Percentiles rank a stretch among this genome's conserved stretches.
phyloP scores from a whole-genome alignment of 2,329 filamentous ascomycete species.

The Arthrobotrys entomopaga region DNA sequence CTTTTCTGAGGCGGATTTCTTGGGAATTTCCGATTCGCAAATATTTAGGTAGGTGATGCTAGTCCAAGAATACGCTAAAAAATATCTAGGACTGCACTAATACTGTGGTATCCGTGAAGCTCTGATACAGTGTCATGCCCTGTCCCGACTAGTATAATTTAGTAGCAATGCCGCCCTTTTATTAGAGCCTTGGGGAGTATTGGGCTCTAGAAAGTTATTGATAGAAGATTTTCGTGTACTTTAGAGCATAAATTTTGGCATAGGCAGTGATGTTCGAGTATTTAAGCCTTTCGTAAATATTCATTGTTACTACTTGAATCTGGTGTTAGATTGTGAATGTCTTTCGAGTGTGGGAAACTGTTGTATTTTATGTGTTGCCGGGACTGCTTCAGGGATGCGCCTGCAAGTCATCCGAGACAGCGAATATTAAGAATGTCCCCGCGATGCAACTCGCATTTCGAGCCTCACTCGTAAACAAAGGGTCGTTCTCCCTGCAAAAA shows the following conservation, averaged over 20 bases:
- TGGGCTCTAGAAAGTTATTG: too few relatives aligned
- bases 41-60: constrained; percentile 13
- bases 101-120: neutral
- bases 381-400: constrained; percentile 11
- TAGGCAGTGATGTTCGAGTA: too few relatives aligned
- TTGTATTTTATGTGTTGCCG: constrained; percentile 14
- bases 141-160: neutral
- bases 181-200: too few relatives aligned
- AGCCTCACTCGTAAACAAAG: constrained; percentile 3
- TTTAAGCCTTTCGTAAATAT: too few relatives aligned
- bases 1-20: constrained; percentile 5
- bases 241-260: too few relatives aligned
- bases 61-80: neutral
- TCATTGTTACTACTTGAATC: too few relatives aligned
- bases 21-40: constrained; percentile 17
- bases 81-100: too few relatives aligned
- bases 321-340: too few relatives aligned
- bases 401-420: constrained; percentile 24
- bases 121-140: constrained; percentile 16
- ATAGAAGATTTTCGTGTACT: too few relatives aligned
- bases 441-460: neutral
- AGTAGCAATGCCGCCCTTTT: neutral
- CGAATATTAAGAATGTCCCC: constrained; percentile 2
- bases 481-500: neutral
- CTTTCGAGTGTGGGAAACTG: too few relatives aligned